A percentile compares a stretch with the other conserved stretches of the same genome.
Evolutionary conservation across 768 basidiomycete species (phyloP).

Genomic region (Rhizopogon roseolus): DNA sequence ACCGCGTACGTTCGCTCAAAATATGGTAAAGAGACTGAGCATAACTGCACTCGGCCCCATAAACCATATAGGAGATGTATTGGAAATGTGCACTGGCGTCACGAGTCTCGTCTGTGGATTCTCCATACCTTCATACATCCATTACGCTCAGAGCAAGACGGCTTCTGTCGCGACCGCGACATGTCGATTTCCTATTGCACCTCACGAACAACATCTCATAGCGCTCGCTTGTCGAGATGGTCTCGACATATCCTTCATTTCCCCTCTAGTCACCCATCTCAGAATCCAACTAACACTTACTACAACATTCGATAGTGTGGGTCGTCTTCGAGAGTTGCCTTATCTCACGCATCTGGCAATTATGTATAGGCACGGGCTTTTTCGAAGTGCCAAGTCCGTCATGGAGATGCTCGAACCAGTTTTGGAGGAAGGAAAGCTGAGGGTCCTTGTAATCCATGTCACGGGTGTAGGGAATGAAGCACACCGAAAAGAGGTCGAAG

Average conservation of each 20-base stretch:
- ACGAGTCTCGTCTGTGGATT: slow-evolving; percentile 32
- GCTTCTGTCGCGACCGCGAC: background rate
- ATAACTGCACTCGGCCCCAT: slow-evolving; percentile 32
- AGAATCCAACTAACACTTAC: slow-evolving; percentile 25
- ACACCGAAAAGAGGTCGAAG: slow-evolving; percentile 6
- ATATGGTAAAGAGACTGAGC: slow-evolving; percentile 28
- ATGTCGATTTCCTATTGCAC: slow-evolving; percentile 4
- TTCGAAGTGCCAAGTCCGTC: background rate
- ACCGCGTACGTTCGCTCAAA: slow-evolving; percentile 16
- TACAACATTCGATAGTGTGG: slow-evolving; percentile 4
- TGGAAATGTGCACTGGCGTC: slow-evolving; percentile 26
- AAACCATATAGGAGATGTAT: slow-evolving; percentile 24
- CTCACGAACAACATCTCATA: slow-evolving; percentile 30
- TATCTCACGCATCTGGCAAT: slow-evolving; percentile 13
- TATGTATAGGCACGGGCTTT: slow-evolving; percentile 4
- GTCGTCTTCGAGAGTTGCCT: slow-evolving; percentile 7
- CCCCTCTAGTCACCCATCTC: slow-evolving; percentile 26
- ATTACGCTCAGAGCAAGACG: slow-evolving; percentile 1
- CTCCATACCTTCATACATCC: slow-evolving; percentile 22
- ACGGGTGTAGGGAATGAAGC: slow-evolving; percentile 1
- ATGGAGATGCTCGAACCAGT: slow-evolving; percentile 5
- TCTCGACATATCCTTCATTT: slow-evolving; percentile 26
- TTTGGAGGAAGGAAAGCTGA: slow-evolving; percentile 1
- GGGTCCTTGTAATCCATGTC: slow-evolving; percentile 10
- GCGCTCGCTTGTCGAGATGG: slow-evolving; percentile 31